These are phyloP conservation scores for Colletotrichum lentis DNA, from an alignment of 2,329 filamentous ascomycete genomes.

Conservation along the genomic window DNA sequence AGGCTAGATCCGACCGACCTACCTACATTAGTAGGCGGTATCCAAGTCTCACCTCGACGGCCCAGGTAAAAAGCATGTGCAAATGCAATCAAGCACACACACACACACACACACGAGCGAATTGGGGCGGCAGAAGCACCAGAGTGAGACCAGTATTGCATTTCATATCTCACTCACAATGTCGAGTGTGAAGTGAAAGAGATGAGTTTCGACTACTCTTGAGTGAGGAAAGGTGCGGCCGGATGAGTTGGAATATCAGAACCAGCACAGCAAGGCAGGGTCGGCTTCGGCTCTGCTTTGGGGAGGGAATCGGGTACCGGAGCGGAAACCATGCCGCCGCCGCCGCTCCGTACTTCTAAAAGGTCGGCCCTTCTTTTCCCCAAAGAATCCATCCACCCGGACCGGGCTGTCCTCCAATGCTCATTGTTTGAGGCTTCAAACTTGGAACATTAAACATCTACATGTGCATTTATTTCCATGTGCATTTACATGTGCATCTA, in stretches of 20 bases:
- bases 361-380: background rate
- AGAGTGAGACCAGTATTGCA: background rate
- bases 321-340: conserved; percentile 3
- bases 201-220: background rate
- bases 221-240: background rate
- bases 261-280: conserved; percentile 9
- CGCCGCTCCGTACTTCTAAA: background rate
- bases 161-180: background rate
- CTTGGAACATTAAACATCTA: background rate
- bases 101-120: too few relatives aligned
- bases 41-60: background rate
- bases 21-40: background rate
- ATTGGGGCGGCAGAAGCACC: background rate
- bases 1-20: conserved; percentile 6
- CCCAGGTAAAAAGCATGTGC: conserved; percentile 21
- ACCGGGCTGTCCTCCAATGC: background rate
- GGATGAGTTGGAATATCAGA: background rate
- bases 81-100: conserved; percentile 2
- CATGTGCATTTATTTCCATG: background rate
- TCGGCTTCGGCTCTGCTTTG: conserved; percentile 1
- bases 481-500: too few relatives aligned
- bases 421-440: background rate
- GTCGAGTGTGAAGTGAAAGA: background rate
- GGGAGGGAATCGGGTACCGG: background rate
- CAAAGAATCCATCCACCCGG: background rate